Conservation (phyloP, 225 moss, liverwort and hornwort genomes). For the Bryum argenteum region DNA sequence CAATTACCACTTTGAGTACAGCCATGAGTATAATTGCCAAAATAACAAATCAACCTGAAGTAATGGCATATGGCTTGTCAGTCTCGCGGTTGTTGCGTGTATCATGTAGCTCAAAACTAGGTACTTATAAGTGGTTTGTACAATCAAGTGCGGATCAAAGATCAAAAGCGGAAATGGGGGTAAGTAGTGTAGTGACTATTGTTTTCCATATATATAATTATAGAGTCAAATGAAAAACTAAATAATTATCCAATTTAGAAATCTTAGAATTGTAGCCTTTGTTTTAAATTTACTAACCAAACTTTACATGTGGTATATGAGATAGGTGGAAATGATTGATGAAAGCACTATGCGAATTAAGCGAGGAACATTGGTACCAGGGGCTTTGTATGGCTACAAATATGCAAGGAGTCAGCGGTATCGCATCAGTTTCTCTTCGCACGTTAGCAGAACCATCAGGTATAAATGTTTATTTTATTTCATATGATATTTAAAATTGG, state of each 20-base stretch:
- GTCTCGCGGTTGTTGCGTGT: slow-evolving; percentile 38
- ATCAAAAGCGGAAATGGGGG: slow-evolving; percentile 38
- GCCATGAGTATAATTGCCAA: slow-evolving; percentile 39
- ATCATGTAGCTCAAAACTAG: slow-evolving; percentile 40
- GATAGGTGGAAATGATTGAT: slow-evolving; percentile 33
- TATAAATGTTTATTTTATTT: background rate
- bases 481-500: background rate
- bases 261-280: too few relatives aligned
- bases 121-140: slow-evolving; percentile 54
- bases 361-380: slow-evolving; percentile 29
- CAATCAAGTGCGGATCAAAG: slow-evolving; percentile 43
- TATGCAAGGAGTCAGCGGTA: slow-evolving; percentile 2
- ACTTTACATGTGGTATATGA: background rate
- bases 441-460: slow-evolving; percentile 42
- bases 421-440: slow-evolving; percentile 30
- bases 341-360: slow-evolving; percentile 44
- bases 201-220: background rate
- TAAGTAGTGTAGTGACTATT: background rate
- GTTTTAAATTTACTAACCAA: background rate
- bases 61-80: slow-evolving; percentile 41
- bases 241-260: too few relatives aligned
- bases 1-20: slow-evolving; percentile 31
- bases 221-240: too few relatives aligned
- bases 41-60: slow-evolving; percentile 46
- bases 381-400: slow-evolving; percentile 40